A percentile compares a stretch with the other conserved stretches of the same genome.
Conservation (phyloP, 2,329 filamentous ascomycete genomes). For the Aureobasidium sp. region DNA sequence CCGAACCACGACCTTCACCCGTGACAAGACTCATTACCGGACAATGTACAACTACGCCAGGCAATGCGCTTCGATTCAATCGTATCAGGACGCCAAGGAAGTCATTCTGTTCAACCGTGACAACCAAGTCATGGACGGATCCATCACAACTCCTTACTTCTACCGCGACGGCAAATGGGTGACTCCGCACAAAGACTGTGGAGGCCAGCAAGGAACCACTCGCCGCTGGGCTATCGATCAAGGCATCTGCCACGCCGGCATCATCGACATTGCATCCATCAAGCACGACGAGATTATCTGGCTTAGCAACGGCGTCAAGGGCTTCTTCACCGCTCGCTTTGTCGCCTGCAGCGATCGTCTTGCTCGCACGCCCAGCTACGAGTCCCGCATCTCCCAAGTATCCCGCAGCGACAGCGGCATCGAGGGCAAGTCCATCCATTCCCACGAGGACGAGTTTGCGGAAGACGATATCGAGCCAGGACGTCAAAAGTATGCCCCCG, state of each 20-base stretch:
- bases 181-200: slow-evolving; percentile 62
- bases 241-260: slow-evolving; percentile 59
- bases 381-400: slow-evolving; percentile 1
- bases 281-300: slow-evolving; percentile 71
- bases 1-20: slow-evolving; percentile 58
- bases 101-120: slow-evolving; percentile 65
- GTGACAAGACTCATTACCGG: slow-evolving; percentile 77
- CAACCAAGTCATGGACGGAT: slow-evolving; percentile 75
- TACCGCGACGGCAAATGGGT: slow-evolving; percentile 67
- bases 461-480: slow-evolving; percentile 9
- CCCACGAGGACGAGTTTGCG: background rate
- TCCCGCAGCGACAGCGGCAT: slow-evolving; percentile 1
- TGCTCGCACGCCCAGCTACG: slow-evolving; percentile 14
- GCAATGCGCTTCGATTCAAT: slow-evolving; percentile 48
- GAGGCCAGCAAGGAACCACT: slow-evolving; percentile 77
- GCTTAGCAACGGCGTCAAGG: slow-evolving; percentile 82
- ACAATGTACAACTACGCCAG: slow-evolving; percentile 66
- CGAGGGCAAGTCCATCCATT: background rate
- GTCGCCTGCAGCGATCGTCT: slow-evolving; percentile 16
- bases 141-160: slow-evolving; percentile 75
- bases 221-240: slow-evolving; percentile 73
- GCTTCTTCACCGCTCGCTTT: slow-evolving; percentile 48
- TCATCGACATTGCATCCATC: slow-evolving; percentile 54
- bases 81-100: slow-evolving; percentile 50
- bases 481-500: slow-evolving; percentile 5